phyloP scores from a whole-genome alignment of 441 rosid genomes.

The Populus hybrid region DNA sequence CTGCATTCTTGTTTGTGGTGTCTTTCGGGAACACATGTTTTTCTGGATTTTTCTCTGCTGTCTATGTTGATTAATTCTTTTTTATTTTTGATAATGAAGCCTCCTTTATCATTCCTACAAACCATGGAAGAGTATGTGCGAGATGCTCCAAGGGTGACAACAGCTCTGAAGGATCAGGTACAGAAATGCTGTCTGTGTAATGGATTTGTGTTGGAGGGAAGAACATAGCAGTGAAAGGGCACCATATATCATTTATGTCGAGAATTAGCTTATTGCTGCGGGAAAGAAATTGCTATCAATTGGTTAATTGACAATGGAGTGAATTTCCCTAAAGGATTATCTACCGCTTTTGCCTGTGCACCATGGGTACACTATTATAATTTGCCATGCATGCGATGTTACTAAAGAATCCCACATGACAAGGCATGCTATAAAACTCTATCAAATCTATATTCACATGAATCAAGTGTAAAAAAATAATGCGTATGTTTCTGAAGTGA shows the following conservation, averaged over 20 bases:
- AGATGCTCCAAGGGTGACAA: constrained; percentile 71
- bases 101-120: constrained; percentile 89
- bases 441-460: background rate
- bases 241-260: background rate
- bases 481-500: background rate
- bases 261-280: background rate
- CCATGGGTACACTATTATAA: background rate
- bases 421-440: background rate
- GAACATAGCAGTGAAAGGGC: background rate
- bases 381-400: background rate
- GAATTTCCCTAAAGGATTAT: background rate
- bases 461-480: background rate
- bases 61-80: background rate
- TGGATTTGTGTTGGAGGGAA: constrained; percentile 4
- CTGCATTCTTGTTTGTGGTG: constrained; percentile 16
- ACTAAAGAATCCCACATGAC: background rate
- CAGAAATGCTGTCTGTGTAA: background rate
- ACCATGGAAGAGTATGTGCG: constrained; percentile 96
- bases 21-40: constrained; percentile 8
- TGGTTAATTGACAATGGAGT: background rate
- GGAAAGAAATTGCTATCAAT: background rate
- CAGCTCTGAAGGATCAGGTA: constrained; percentile 72
- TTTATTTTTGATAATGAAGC: constrained; percentile 44
- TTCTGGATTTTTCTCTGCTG: background rate
- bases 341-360: background rate